Conservation (phyloP, 1,284 basidiomycete genomes). For the Trichosporon coremiiforme region DNA sequence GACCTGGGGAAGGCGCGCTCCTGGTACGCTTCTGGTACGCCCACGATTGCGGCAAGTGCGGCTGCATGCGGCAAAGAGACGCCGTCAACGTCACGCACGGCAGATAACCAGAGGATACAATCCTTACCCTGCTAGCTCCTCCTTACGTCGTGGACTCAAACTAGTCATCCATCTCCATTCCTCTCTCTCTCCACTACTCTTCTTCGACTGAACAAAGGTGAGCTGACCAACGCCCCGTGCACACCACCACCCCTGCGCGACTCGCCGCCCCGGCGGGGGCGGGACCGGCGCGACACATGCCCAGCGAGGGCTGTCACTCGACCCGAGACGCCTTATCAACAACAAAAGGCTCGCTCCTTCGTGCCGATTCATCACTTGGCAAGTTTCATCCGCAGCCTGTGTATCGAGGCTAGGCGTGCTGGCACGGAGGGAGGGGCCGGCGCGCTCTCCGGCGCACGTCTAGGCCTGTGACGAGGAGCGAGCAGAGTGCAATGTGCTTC, state of each 20-base stretch:
- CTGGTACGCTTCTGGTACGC: no score
- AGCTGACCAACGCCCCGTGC: not conserved
- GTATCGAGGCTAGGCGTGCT: not conserved
- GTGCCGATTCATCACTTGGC: not conserved
- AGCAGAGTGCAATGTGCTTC: not conserved
- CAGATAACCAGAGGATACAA: not conserved
- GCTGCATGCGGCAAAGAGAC: not conserved
- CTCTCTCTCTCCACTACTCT: not conserved
- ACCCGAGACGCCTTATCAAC: not conserved
- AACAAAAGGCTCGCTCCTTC: not conserved
- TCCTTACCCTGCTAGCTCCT: not conserved
- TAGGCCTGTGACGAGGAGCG: not conserved
- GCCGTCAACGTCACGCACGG: not conserved
- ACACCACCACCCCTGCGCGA: not conserved
- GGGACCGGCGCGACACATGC: not conserved
- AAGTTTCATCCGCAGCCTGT: no score
- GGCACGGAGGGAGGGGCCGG: not conserved
- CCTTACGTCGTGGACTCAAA: conserved; percentile 1
- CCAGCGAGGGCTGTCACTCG: not conserved
- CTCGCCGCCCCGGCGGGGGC: no score
- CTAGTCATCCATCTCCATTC: not conserved
- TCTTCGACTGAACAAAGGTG: conserved; percentile 2
- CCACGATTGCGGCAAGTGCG: conserved; percentile 3
- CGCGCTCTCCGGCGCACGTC: not conserved
- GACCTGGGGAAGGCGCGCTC: not conserved